Conservation (phyloP, 2,329 filamentous ascomycete species). For the Penicillium sp. region DNA sequence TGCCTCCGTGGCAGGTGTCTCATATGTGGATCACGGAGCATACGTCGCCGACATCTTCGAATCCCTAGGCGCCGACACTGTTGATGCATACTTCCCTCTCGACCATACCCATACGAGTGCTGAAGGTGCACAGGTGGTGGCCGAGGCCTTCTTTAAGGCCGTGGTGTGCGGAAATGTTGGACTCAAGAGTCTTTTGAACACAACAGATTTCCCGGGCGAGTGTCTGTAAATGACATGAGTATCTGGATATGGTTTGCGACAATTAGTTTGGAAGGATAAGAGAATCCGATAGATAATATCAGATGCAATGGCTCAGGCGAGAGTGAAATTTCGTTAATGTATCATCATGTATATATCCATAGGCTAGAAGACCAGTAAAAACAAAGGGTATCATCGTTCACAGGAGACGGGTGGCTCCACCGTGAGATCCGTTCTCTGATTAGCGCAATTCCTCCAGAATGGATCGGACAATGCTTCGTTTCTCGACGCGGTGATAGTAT, state of each 20-base stretch:
- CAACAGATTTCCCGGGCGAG: constrained; percentile 30
- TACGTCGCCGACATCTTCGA: constrained; percentile 61
- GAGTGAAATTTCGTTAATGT: constrained; percentile 8
- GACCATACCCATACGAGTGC: constrained; percentile 68
- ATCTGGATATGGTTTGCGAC: too few relatives aligned
- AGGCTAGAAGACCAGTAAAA: constrained; percentile 4
- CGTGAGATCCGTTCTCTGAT: not conserved
- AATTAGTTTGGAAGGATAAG: too few relatives aligned
- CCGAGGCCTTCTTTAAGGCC: constrained; percentile 63
- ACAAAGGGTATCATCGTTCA: constrained; percentile 6
- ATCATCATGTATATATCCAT: constrained; percentile 22
- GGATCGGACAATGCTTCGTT: constrained; percentile 41
- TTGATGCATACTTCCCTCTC: constrained; percentile 60
- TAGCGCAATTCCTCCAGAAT: constrained; percentile 32
- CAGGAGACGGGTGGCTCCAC: not conserved
- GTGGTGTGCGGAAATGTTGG: constrained; percentile 55
- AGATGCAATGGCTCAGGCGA: not conserved
- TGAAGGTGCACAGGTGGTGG: constrained; percentile 59
- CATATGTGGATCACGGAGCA: constrained; percentile 64
- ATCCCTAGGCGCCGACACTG: constrained; percentile 53
- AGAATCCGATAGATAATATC: too few relatives aligned
- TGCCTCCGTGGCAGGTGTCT: constrained; percentile 50
- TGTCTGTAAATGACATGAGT: constrained; percentile 29
- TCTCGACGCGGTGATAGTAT: constrained; percentile 45
- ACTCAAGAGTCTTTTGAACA: constrained; percentile 43